A percentile compares a stretch with the other conserved stretches of the same genome.
phyloP scores from a whole-genome alignment of 768 basidiomycete genomes.

The Termitomyces titanicus region DNA sequence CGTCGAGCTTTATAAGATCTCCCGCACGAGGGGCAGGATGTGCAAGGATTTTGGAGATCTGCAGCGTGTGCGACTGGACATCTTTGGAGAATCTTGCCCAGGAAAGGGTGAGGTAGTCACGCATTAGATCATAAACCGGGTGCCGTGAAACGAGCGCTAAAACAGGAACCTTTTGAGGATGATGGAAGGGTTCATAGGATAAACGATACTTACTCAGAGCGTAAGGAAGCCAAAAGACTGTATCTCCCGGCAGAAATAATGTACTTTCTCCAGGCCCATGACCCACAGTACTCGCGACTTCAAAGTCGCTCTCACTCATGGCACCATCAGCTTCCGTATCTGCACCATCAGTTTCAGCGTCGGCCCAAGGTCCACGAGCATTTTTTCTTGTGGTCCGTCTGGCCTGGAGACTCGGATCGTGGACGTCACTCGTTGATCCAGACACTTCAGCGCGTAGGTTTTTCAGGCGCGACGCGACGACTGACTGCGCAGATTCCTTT shows the following conservation, averaged over 20 bases:
- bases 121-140: slow-evolving; percentile 93
- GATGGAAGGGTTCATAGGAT: slow-evolving; percentile 8
- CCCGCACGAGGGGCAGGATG: slow-evolving; percentile 87
- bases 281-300: slow-evolving; percentile 74
- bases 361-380: slow-evolving; percentile 67
- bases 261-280: slow-evolving; percentile 87
- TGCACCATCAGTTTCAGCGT: slow-evolving; percentile 69
- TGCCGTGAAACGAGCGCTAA: slow-evolving; percentile 87
- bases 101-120: slow-evolving; percentile 91
- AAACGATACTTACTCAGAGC: slow-evolving; percentile 64
- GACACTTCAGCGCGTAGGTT: slow-evolving; percentile 54
- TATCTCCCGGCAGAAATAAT: slow-evolving; percentile 82
- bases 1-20: slow-evolving; percentile 82
- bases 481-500: slow-evolving; percentile 76
- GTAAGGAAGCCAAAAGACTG: slow-evolving; percentile 94
- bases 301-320: slow-evolving; percentile 85
- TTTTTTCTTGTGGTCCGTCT: slow-evolving; percentile 52
- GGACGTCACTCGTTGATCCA: slow-evolving; percentile 37
- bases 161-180: not conserved
- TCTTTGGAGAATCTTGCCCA: slow-evolving; percentile 96
- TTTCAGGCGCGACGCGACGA: slow-evolving; percentile 65
- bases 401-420: slow-evolving; percentile 58
- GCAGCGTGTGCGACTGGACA: slow-evolving; percentile 87
- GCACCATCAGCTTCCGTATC: slow-evolving; percentile 75
- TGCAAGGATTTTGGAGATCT: slow-evolving; percentile 84